phyloP scores from a whole-genome alignment of 495 filamentous ascomycete genomes.

The Rusavskia elegans region DNA sequence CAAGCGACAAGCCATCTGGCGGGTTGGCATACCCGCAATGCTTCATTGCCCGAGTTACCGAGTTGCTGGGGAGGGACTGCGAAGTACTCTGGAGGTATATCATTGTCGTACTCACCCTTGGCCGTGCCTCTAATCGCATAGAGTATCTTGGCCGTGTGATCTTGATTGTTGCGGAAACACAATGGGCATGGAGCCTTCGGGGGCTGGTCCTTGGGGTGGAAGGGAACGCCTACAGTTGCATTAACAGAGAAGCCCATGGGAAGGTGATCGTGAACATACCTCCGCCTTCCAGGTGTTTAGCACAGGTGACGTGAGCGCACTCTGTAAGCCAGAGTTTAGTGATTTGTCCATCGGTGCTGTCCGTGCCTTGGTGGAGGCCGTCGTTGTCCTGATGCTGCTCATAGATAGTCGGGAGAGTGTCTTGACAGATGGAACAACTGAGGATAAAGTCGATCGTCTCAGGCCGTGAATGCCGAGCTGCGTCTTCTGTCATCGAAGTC shows the following conservation, averaged over 20 bases:
- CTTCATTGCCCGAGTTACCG: constrained; percentile 18
- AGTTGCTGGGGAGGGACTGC: constrained; percentile 20
- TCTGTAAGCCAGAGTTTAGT: constrained; percentile 26
- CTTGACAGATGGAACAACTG: constrained; percentile 25
- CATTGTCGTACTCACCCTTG: constrained; percentile 20
- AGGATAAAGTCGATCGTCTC: constrained; percentile 21
- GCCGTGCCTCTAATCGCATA: constrained; percentile 22
- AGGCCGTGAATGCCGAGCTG: not conserved
- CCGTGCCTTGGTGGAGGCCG: constrained; percentile 18
- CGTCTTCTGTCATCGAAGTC: not conserved
- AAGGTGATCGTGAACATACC: constrained; percentile 13
- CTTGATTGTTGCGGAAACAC: constrained; percentile 17
- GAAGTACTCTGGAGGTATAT: constrained; percentile 23
- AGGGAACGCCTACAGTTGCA: constrained; percentile 19
- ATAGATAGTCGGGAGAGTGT: constrained; percentile 23
- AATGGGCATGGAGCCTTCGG: constrained; percentile 26
- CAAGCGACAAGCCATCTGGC: not conserved
- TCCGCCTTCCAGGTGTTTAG: constrained; percentile 25
- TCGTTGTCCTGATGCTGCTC: constrained; percentile 11
- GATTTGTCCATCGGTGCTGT: constrained; percentile 13
- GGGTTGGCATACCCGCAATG: constrained; percentile 16
- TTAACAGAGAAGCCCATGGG: not conserved
- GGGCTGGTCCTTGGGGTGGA: constrained; percentile 18
- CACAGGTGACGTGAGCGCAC: constrained; percentile 28
- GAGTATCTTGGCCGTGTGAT: constrained; percentile 18